Evolutionary conservation across 805 yeast genomes (phyloP).

Genomic region (Scheffersomyces spartinae): DNA sequence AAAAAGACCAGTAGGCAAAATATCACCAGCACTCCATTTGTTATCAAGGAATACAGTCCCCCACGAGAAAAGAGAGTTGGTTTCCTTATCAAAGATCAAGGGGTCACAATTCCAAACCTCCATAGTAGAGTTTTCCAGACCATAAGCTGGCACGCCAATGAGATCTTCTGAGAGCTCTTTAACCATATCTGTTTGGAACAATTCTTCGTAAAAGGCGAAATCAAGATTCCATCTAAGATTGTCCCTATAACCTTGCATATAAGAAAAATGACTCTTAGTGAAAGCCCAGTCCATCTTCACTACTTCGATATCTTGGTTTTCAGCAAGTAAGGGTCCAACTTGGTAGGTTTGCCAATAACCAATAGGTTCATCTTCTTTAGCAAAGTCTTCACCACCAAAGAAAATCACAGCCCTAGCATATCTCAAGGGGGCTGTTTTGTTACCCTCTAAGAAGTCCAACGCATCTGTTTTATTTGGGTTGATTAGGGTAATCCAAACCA

Average conservation of each 20-base stretch:
- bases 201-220: not conserved
- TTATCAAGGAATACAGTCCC: slow-evolving; percentile 7
- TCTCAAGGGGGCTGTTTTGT: slow-evolving; percentile 9
- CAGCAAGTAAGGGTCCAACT: slow-evolving; percentile 3
- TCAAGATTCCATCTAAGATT: slow-evolving; percentile 1
- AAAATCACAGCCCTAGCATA: slow-evolving; percentile 3
- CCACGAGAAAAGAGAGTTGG: slow-evolving; percentile 7
- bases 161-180: slow-evolving; percentile 2
- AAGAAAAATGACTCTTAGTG: slow-evolving; percentile 2
- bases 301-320: not conserved
- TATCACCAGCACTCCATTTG: slow-evolving; percentile 13
- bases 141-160: slow-evolving; percentile 4
- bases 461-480: slow-evolving; percentile 16
- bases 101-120: slow-evolving; percentile 15
- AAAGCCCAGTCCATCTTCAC: slow-evolving; percentile 1
- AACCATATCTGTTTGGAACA: slow-evolving; percentile 1
- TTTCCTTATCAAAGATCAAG: slow-evolving; percentile 7
- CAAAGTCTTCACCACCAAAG: too few relatives aligned
- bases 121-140: slow-evolving; percentile 9
- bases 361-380: slow-evolving; percentile 1
- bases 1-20: slow-evolving; percentile 10
- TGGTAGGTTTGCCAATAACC: slow-evolving; percentile 3
- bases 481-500: too few relatives aligned
- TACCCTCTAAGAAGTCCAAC: slow-evolving; percentile 8
- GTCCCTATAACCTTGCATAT: slow-evolving; percentile 3